These are phyloP conservation scores for Botrytis byssoidea DNA, from an alignment of 2,329 filamentous ascomycete genomes.

Conservation along the genomic window DNA sequence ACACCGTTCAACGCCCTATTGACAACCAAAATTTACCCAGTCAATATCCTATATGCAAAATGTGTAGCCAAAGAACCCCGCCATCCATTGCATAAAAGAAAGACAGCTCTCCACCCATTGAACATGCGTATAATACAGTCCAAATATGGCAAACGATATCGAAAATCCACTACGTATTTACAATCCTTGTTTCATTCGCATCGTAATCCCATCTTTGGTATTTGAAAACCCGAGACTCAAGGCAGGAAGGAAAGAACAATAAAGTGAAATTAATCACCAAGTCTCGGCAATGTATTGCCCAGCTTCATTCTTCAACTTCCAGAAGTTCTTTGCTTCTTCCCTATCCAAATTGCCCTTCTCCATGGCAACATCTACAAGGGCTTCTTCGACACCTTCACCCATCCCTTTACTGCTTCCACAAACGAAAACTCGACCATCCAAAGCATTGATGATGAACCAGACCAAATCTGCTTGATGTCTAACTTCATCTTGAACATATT, in stretches of 20 bases:
- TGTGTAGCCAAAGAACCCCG: neutral
- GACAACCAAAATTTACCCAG: neutral
- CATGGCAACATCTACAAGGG: constrained; percentile 88
- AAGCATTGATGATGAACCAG: constrained; percentile 93
- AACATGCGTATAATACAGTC: neutral
- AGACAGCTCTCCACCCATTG: neutral
- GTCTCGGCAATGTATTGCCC: constrained; percentile 93
- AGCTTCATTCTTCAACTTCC: constrained; percentile 85
- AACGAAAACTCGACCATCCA: constrained; percentile 96
- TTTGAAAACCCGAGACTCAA: neutral
- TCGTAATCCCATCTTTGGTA: neutral
- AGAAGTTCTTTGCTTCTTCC: constrained; percentile 82
- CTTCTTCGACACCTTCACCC: constrained; percentile 92
- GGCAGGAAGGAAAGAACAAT: neutral
- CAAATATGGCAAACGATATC: neutral
- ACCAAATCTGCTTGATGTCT: constrained; percentile 89
- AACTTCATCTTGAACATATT: constrained; percentile 97
- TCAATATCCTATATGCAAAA: neutral
- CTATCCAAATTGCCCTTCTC: constrained; percentile 81
- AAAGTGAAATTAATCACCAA: constrained; percentile 47
- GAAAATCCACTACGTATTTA: neutral
- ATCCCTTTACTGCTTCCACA: constrained; percentile 95
- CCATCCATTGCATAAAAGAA: neutral
- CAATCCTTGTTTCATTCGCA: neutral
- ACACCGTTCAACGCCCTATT: neutral